These are phyloP conservation scores for Tuber umbilicatum DNA, from an alignment of 495 filamentous ascomycete species.

Conservation along the genomic window DNA sequence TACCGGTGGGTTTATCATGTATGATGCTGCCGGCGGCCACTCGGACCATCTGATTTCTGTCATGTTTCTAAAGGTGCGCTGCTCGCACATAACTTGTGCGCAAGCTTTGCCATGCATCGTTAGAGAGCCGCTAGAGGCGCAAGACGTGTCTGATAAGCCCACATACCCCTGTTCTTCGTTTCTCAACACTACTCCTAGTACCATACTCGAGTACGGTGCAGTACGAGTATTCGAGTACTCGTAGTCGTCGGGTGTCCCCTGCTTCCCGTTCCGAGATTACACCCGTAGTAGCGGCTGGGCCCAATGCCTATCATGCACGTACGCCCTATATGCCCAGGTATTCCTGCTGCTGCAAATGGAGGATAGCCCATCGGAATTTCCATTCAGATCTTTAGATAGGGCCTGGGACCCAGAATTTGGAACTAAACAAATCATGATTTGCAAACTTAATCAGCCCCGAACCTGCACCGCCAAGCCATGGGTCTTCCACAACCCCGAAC, in stretches of 20 bases:
- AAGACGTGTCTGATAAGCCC: slow-evolving; percentile 1
- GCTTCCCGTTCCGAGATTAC: neutral
- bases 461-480: neutral
- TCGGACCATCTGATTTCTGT: neutral
- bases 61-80: neutral
- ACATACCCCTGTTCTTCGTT: neutral
- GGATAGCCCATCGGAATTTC: neutral
- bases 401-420: neutral
- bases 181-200: neutral
- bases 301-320: neutral
- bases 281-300: neutral
- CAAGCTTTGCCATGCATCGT: neutral
- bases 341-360: neutral
- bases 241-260: neutral
- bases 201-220: neutral
- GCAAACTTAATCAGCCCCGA: neutral
- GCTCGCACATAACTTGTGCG: neutral
- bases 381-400: neutral
- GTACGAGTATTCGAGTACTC: too few relatives aligned
- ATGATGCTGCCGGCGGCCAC: neutral
- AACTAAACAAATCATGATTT: neutral
- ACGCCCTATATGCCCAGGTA: neutral
- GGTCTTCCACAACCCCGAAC: neutral
- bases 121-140: neutral
- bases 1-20: neutral